Percentiles rank a stretch among this genome's conserved stretches.
phyloP scores from a whole-genome alignment of 768 basidiomycete genomes.

The Strobilomyces echinocephalus region DNA sequence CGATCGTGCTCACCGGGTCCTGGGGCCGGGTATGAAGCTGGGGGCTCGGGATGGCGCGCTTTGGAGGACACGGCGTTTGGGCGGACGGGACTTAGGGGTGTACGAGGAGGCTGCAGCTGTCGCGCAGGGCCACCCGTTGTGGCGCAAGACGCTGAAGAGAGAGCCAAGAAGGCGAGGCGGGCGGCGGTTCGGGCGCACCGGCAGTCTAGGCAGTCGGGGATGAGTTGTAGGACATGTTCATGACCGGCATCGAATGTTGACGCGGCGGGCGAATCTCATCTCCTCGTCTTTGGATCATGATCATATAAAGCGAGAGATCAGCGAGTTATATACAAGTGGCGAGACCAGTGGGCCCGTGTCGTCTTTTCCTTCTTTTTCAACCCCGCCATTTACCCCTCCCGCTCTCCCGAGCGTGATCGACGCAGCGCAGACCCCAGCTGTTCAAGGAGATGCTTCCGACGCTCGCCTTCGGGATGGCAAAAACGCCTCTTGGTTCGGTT shows the following conservation, averaged over 20 bases:
- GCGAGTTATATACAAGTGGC: neutral
- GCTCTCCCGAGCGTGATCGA: slow-evolving; percentile 1
- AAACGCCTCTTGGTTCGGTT: slow-evolving; percentile 7
- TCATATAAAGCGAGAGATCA: too few species aligned
- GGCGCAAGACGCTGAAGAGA: slow-evolving; percentile 54
- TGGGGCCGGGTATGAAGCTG: slow-evolving; percentile 40
- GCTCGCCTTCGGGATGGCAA: neutral
- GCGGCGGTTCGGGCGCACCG: slow-evolving; percentile 36
- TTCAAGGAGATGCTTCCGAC: neutral
- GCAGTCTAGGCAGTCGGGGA: slow-evolving; percentile 12
- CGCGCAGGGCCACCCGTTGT: slow-evolving; percentile 44
- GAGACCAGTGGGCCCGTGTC: neutral
- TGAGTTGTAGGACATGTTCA: slow-evolving; percentile 28
- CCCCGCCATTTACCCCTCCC: neutral
- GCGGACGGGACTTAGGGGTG: slow-evolving; percentile 33
- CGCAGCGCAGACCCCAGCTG: slow-evolving; percentile 1
- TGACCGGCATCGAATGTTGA: slow-evolving; percentile 18
- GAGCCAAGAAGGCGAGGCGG: slow-evolving; percentile 53
- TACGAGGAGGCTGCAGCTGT: slow-evolving; percentile 44
- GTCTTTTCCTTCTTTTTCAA: neutral
- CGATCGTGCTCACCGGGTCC: slow-evolving; percentile 13
- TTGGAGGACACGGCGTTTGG: neutral
- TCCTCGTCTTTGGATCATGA: neutral
- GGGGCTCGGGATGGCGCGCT: neutral
- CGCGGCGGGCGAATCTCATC: neutral